Base-by-base conservation (phyloP, 768 basidiomycete genomes). In the Gloeophyllum trabeum region DNA sequence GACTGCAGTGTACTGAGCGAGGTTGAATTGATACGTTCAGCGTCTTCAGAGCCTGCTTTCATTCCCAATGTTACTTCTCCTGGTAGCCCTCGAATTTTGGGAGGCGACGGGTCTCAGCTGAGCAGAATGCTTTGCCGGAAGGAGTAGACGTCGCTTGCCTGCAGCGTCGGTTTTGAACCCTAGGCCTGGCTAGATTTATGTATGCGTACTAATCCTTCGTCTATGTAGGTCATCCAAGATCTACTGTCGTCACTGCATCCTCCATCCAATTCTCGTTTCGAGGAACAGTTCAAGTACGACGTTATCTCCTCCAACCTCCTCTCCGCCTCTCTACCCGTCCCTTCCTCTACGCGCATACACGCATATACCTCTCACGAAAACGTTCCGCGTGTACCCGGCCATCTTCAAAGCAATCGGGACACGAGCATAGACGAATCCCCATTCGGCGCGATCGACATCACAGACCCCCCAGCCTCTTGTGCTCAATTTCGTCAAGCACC, bases 251-350 rank as follows among this genome's bases (percentile, higher is more conserved):
- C 45, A 57, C 65, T 23, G 43, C 65, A 23, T 59, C 73, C 25
- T 58, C 65, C 4, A 54, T 61, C 32, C 54, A 61, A 24, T 48
- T 57, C 6, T 52, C 67, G 20, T 58, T 82, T 86, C 50, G 73
- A 75, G 6, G 85, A 89, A 59, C 79, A 73, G 32, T 87, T 89
- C 73, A 87, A 87, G 56, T 88, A 87, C 68, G 76, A 75, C 45
- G 73, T 88, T 3, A 86, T 88, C 45, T 85, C 85, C 3, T 87
- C 85, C 2, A 76, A 83, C 5, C 65, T 88, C 6, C 68, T 88
- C n/a, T 74, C 81, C 3, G 57, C 75, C 2, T 63, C 74, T 41
- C 64, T 79, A 43, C 52, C 76, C 30, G 49, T 71, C 5, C 43
- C 55, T 23, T 60, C 71, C n/a, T 23, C 52, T 51, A 6, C 54